Base-by-base conservation (phyloP, 2,329 filamentous ascomycete genomes). In the Botrytis tulipae region DNA sequence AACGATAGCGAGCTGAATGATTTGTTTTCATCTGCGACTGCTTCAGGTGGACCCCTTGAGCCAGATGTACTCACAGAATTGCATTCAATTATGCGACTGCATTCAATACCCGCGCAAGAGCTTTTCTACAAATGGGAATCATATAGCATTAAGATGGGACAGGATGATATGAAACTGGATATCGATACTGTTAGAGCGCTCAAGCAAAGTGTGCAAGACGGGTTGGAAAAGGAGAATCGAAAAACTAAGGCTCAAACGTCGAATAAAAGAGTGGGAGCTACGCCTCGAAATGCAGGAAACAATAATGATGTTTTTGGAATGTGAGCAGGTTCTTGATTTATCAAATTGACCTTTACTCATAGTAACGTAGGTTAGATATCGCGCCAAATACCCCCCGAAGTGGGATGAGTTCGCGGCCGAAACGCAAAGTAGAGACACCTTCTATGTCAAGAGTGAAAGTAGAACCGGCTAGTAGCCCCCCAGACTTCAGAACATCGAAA, bases 91-190 rank as follows among this genome's bases (percentile, higher is more conserved):
- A 88, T 96, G 84, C 90, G 91, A 72, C 86, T 98, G 74, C 93
- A 98, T 83, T 90, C 90, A 66, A 88, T 98, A 75, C 89, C 90
- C 25, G 87, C 91, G 48, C 91, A 98, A 82, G 96, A 98, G 81
- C 86, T 98, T 40, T 98, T 94, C 83, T 98, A 94, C 89, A 98
- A 98, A 87, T 99, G 96, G 96, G 96, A 99, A 83, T 95, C 94
- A 0, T 98, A 98, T 86, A 95, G 93, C 82, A 92, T 99, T 81
- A 97, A 95, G 83, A 94, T 98, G 91, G 93, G 95, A 37, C 85
- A 89, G 66, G 93, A 97, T 73, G 92, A 94, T 73, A 90, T 91
- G 75, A 90, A 87, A 74, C 84, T 93, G 75, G 89, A 92, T 66
- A 86, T 97, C 60, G 88, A 92, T 54, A 91, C 88, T 0, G 88